Base-by-base conservation (phyloP, 2,329 filamentous ascomycete genomes). In the Apiospora aurea region DNA sequence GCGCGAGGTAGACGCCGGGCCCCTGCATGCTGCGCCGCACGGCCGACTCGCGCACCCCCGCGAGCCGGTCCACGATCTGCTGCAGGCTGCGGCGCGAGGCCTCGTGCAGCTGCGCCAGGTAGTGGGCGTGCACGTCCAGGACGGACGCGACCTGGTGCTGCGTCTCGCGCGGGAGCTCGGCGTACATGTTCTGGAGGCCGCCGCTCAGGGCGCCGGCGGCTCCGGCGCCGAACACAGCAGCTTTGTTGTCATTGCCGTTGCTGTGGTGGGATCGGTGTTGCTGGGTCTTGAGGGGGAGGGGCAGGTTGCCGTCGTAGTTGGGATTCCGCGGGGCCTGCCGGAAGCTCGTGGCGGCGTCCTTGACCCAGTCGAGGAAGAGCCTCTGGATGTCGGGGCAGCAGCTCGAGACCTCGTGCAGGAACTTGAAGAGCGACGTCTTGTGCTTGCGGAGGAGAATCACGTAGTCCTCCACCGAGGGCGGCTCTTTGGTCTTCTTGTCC, bases 381-480 rank as follows among this genome's bases (percentile, higher is more conserved):
- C 86, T 84, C 71, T 88, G 87, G 5, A 94, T 83, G 1, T 92
- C 90, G 0, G 91, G 90, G 44, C 92, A 93, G 44, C 91, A 91
- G 74, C 88, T 89, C 4, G 89, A 89, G 13, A 94, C 85, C 70
- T 92, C 89, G 75, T 95, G 92, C 3, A 95, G 79, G 84, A 93
- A 95, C 69, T 87, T 89, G 82, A 94, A 94, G 66, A 90, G 82
- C 2, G 90, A 85, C 1, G 85, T 83, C 49, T 90, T 87, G 76
- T 95, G 92, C 70, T 89, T 88, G 74, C 87, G 87, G 18, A 95
- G 82, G 1, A 96, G 81, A 18, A 86, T 81, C 11, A 94, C 90
- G 74, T 91, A 96, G 76, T 95, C 93, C 74, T 93, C 90, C 0
- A 95, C 91, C 0, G 88, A 90, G 0, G 92, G 89, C 76, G n/a